These are phyloP conservation scores for Aspergillus awamori DNA, from an alignment of 2,329 filamentous ascomycete species.

Conservation along the genomic window DNA sequence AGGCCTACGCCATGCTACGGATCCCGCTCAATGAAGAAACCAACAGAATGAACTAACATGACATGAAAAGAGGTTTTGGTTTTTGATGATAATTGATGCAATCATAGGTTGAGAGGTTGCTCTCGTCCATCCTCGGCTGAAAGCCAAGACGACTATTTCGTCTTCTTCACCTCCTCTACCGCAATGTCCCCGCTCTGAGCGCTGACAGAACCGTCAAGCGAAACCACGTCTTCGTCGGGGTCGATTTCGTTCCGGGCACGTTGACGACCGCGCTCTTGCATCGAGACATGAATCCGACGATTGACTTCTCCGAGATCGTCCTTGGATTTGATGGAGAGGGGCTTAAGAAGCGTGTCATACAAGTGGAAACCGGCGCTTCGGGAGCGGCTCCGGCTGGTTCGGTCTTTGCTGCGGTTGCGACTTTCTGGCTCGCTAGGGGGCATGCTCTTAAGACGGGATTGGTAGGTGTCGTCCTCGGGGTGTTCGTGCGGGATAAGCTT, in stretches of 20 bases:
- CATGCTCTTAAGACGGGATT: conserved; percentile 27
- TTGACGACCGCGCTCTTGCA: conserved; percentile 24
- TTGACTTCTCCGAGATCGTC: conserved; percentile 23
- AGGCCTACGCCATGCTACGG: conserved; percentile 2
- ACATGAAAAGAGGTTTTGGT: no score
- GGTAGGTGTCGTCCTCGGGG: conserved; percentile 14
- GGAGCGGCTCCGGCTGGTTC: conserved; percentile 21
- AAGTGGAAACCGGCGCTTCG: conserved; percentile 14
- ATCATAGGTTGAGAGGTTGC: background rate
- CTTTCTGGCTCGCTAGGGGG: conserved; percentile 19
- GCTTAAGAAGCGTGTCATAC: conserved; percentile 17
- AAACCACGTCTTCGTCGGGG: conserved; percentile 12
- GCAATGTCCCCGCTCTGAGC: conserved; percentile 6
- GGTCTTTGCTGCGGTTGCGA: conserved; percentile 18
- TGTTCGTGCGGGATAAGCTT: conserved; percentile 81
- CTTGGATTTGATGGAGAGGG: conserved; percentile 21
- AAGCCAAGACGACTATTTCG: conserved; percentile 1
- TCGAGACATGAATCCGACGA: conserved; percentile 22
- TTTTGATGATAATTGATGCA: background rate
- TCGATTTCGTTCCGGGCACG: conserved; percentile 21
- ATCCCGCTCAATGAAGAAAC: background rate
- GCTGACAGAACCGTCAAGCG: conserved; percentile 7
- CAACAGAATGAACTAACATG: background rate
- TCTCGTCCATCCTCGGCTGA: no score
- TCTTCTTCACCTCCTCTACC: conserved; percentile 11